Evolutionary conservation across 2,329 filamentous ascomycete species (phyloP).

Genomic region (Fonsecaea multimorphosa): DNA sequence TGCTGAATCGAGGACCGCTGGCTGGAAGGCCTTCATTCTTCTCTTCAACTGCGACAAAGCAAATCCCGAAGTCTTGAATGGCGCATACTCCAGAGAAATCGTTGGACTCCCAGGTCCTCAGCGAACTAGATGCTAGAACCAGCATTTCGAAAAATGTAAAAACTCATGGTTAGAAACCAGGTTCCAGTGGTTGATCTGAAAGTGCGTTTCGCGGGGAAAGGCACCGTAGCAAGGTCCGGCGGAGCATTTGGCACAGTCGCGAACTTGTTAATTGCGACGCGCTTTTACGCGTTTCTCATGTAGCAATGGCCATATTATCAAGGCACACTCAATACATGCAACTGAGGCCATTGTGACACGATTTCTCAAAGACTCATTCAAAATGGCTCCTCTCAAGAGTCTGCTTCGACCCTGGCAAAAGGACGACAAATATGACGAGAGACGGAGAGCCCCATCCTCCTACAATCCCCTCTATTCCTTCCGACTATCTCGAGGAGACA

Average conservation of each 20-base stretch:
- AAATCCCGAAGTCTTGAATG: background rate
- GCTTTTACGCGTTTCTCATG: background rate
- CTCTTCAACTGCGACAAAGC: background rate
- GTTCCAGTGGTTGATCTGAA: background rate
- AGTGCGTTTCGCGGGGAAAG: background rate
- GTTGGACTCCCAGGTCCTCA: background rate
- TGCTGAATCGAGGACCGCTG: background rate
- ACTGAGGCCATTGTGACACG: background rate
- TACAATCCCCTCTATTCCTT: constrained; percentile 82
- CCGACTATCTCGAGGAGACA: constrained; percentile 67
- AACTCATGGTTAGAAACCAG: too few species aligned
- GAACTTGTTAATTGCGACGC: constrained; percentile 1
- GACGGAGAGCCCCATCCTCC: constrained; percentile 55
- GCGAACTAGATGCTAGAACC: background rate
- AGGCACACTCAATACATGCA: background rate
- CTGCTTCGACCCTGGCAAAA: constrained; percentile 32
- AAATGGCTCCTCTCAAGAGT: constrained; percentile 29
- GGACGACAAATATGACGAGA: constrained; percentile 55
- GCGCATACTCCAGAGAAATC: background rate
- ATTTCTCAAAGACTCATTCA: background rate
- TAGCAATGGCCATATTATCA: background rate
- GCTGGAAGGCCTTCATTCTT: background rate
- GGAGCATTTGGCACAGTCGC: background rate
- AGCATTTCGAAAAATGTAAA: background rate
- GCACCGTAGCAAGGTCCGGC: too few species aligned